Base-by-base conservation (phyloP, 2,329 filamentous ascomycete species). In the Teratosphaeriaceae sp. region DNA sequence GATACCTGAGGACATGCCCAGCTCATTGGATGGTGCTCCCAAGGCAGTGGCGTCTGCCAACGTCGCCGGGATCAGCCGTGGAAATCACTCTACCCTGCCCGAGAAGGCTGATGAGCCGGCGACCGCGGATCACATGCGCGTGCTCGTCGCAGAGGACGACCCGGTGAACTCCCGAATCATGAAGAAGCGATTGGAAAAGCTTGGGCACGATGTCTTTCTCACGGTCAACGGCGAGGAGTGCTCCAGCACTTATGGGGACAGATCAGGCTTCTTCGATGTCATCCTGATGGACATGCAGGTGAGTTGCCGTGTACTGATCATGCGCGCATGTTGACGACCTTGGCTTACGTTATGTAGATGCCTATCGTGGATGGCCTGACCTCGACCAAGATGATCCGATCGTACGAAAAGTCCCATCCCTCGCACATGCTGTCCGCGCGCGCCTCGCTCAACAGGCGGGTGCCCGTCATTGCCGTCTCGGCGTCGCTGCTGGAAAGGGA, bases 231-330 rank as follows among this genome's bases (percentile, higher is more conserved):
- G 88, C 6, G 84, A 92, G 58, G 87, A 94, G 56, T 95, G 88
- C 57, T 82, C 85, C 5, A 72, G 74, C 39, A 73, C 79, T 3
- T 89, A 85, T 61, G 74, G 73, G 38, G 82, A 86, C 35, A 74
- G 73, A 39, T 71, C 80, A 0, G 62, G 62, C 20, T 65, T 67
- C 18, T 92, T 85, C 57, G 87, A 94, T 60, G 81, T 88, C 4
- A 73, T 95, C 37, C 71, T 95, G 49, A 94, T 94, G 88, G 88
- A 94, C 59, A 88, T 95, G 76, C 87, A 94, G 74, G 87, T 88
- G 60, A 64, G 78, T 48, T 6, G 8, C 8, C 19, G 3, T 16
- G 7, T n/a, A n/a, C n/a, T n/a, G n/a, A n/a, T n/a, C n/a, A n/a
- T n/a, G n/a, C n/a, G n/a, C n/a, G n/a, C n/a, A n/a, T n/a, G n/a